Evolutionary conservation across 1,284 basidiomycete species (phyloP).

Genomic region (Neonothopanus nambi): DNA sequence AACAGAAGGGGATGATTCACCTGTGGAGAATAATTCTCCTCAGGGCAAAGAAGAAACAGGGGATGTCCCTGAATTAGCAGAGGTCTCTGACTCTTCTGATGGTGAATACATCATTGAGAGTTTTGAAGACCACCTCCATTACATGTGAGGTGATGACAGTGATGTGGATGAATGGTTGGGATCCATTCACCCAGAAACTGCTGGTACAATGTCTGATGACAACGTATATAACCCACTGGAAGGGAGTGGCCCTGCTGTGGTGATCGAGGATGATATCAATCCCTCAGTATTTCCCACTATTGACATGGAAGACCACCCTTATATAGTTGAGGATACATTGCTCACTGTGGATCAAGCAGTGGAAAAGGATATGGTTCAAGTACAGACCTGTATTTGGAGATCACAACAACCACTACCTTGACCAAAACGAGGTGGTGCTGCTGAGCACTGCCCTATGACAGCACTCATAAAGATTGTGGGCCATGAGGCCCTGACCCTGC

Average conservation of each 20-base stretch:
- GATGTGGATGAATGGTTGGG: not conserved
- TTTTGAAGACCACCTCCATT: constrained; percentile 1
- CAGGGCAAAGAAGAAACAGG: not conserved
- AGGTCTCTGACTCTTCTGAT: too few species aligned
- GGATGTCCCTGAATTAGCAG: too few species aligned
- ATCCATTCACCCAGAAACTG: not conserved
- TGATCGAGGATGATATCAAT: constrained; percentile 1
- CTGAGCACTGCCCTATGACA: constrained; percentile 4
- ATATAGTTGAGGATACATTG: not conserved
- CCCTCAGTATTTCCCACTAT: not conserved
- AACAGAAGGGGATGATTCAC: not conserved
- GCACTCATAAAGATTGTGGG: constrained; percentile 12
- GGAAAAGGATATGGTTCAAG: not conserved
- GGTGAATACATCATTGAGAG: not conserved
- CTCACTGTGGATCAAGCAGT: not conserved
- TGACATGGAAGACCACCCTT: too few species aligned
- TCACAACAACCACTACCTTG: not conserved
- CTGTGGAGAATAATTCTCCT: constrained; percentile 6
- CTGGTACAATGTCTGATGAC: too few species aligned
- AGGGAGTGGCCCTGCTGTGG: not conserved
- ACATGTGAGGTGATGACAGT: not conserved
- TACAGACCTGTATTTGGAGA: not conserved
- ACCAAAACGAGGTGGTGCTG: not conserved
- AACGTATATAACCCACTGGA: not conserved
- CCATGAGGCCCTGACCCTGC: constrained; percentile 9